Evolutionary conservation across 495 filamentous ascomycete genomes (phyloP).

Genomic region (Aspergillus cristatus): DNA sequence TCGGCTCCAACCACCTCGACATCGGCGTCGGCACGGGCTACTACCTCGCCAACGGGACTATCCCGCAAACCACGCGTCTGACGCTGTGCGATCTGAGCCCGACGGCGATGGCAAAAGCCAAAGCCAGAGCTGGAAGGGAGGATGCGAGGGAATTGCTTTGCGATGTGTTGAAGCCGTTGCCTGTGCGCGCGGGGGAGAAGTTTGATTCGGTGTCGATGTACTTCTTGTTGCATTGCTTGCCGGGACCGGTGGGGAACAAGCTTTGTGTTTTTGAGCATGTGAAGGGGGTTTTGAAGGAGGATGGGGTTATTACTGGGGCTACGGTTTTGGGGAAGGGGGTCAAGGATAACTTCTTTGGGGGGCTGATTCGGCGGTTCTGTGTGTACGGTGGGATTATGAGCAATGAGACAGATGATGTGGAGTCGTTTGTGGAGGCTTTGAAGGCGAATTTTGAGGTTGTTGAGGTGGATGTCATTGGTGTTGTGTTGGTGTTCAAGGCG

Average conservation of each 20-base stretch:
- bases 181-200: neutral
- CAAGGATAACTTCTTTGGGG: slow-evolving; percentile 1
- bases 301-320: slow-evolving; percentile 24
- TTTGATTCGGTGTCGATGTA: slow-evolving; percentile 28
- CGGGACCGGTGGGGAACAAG: slow-evolving; percentile 14
- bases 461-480: neutral
- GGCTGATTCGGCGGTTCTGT: neutral
- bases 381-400: neutral
- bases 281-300: slow-evolving; percentile 14
- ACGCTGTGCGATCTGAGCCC: neutral
- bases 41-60: slow-evolving; percentile 9
- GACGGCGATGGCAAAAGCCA: neutral
- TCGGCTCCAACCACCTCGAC: slow-evolving; percentile 25
- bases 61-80: neutral
- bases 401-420: neutral
- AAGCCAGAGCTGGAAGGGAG: too few relatives aligned
- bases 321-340: slow-evolving; percentile 21
- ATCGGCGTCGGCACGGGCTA: slow-evolving; percentile 31
- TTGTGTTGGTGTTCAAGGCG: neutral
- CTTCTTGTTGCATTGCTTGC: slow-evolving; percentile 32
- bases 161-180: neutral
- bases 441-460: neutral
- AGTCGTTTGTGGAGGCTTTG: neutral
- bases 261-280: slow-evolving; percentile 12
- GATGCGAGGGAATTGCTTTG: neutral